Evolutionary conservation across 495 filamentous ascomycete genomes (phyloP), one percentile per base, ranked within the genome.

Genomic region (Penicillium lagena): DNA sequence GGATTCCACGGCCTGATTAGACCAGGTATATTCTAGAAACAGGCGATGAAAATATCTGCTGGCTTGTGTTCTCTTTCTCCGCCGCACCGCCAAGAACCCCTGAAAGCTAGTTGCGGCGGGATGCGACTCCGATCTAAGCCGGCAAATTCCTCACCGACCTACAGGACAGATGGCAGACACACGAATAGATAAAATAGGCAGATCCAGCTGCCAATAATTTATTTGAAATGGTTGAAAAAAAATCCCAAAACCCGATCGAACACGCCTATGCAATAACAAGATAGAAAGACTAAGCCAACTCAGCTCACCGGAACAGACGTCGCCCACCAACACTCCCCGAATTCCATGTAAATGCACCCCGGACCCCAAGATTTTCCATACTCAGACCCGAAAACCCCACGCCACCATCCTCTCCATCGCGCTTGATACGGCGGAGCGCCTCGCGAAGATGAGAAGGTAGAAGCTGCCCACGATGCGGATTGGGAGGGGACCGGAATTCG

Each of bases 401-500:
- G 11, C 80, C 81, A 17, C 87, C 88, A 4, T 79, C 74, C 40
- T 79, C 71, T 11, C 72, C 64, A 54, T 83, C 73, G 37, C 77
- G 76, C 60, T 83, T 85, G 51, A 85, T 83, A 42, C 90, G 76
- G 42, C 88, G 73, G 22, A 85, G 65, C 9, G 87, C 87, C 60
- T 95, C 87, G 15, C 87, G 73, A 31, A 96, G 65, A 69, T 95
- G 89, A 43, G 89, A 82, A 0, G 90, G 89, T 22, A 86, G 75
- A 35, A 96, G 60, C 11, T 89, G 87, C 0, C 85, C 88, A 12
- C 81, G 76, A 51, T 79, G 68, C 1, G 68, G 71, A 36, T 73
- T 73, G 4, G 69, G 60, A 12, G 68, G 65, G 2, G 54, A 55
- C 30, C 60, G 61, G 48, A 67, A 60, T 37, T 57, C 54, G 2